Base-by-base conservation (phyloP, 2,329 filamentous ascomycete genomes). In the Plectosphaerella cucumerina region DNA sequence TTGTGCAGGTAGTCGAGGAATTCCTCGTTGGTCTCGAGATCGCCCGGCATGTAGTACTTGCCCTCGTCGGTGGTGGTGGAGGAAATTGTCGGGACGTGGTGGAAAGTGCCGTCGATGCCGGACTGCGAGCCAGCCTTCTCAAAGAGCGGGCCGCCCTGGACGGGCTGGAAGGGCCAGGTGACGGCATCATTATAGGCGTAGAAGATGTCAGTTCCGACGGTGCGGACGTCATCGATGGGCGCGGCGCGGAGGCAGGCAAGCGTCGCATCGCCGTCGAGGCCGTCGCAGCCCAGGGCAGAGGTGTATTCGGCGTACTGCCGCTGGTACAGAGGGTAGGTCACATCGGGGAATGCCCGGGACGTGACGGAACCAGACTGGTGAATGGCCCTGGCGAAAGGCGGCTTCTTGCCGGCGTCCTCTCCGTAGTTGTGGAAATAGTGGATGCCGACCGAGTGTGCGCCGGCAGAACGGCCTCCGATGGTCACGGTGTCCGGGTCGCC, bases 391-490 rank as follows among this genome's bases (percentile, higher is more conserved):
- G 65, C 61, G 39, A 71, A 70, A 4, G 69, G 52, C 0, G 62
- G 62, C 55, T 64, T 56, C 2, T 47, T 44, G 3, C 58, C 60
- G 17, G 60, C 34, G 37, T 65, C 58, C 6, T 61, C 58, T 3
- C 61, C 65, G 14, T 70, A 71, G 39, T 68, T 70, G 47, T 70
- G 67, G 33, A 69, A 70, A 33, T 70, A 68, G 45, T 69, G 65
- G 3, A 70, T 66, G 6, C 66, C 68, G 0, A 68, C 65, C 0
- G 68, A 69, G 50, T 70, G 68, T 8, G 64, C 58, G 44, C 82
- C 81, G 1, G 81, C 78, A 10, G 73, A 77, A 53, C 80, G 75
- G 0, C 82, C 81, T 51, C 73, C 73, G 17, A 83, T 71, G 0
- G 78, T 81, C 0, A 85, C 75, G 6, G 74, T 70, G 2, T 60